phyloP scores from a whole-genome alignment of 345 rosid species.

The Eucalyptus brandiana region DNA sequence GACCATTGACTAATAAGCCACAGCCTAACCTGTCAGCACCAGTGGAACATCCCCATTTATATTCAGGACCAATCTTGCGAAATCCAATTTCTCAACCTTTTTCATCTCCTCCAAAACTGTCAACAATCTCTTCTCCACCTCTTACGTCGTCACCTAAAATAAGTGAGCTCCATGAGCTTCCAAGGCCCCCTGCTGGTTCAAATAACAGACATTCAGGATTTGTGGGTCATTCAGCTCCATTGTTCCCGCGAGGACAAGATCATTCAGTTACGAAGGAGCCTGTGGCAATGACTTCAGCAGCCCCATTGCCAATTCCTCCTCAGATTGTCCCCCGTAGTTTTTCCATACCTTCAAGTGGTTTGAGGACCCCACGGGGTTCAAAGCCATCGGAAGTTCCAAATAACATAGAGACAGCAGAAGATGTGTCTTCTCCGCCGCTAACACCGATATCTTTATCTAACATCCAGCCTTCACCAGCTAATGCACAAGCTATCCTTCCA shows the following conservation, averaged over 20 bases:
- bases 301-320: slow-evolving; percentile 81
- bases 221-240: slow-evolving; percentile 68
- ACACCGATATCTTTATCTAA: slow-evolving; percentile 47
- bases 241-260: slow-evolving; percentile 42
- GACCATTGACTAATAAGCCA: slow-evolving; percentile 54
- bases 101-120: slow-evolving; percentile 44
- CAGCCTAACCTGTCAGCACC: slow-evolving; percentile 26
- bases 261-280: slow-evolving; percentile 22
- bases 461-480: not conserved
- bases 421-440: slow-evolving; percentile 51
- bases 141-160: slow-evolving; percentile 71
- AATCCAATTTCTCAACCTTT: slow-evolving; percentile 35
- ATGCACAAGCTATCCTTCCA: not conserved
- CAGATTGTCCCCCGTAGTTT: slow-evolving; percentile 57
- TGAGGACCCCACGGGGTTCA: slow-evolving; percentile 26
- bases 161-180: slow-evolving; percentile 98
- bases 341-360: slow-evolving; percentile 71
- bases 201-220: slow-evolving; percentile 19
- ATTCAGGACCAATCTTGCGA: slow-evolving; percentile 64
- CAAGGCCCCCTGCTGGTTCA: slow-evolving; percentile 68
- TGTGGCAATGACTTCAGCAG: slow-evolving; percentile 20
- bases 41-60: slow-evolving; percentile 32
- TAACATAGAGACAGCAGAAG: slow-evolving; percentile 23
- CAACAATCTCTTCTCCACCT: slow-evolving; percentile 61
- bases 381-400: slow-evolving; percentile 12